Base-by-base conservation (phyloP, 306 rosid genomes). In the Malus sylvestris region DNA sequence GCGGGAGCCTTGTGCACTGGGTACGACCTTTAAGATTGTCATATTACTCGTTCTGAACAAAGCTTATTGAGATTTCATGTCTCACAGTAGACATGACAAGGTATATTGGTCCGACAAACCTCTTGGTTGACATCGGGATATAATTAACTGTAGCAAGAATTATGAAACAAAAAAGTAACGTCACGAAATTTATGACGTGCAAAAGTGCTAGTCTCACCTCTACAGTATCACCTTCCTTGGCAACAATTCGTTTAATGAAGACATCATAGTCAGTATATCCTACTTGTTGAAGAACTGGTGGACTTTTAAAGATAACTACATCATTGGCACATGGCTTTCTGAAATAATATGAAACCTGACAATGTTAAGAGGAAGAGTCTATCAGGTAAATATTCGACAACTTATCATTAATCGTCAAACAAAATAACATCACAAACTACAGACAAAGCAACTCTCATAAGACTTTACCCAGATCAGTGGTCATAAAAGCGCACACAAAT, bases 201-300 rank as follows among this genome's bases (percentile, higher is more conserved):
- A 23, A 45, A 55, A 38, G 70, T 65, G 70, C 57, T 27, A 57
- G 27, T 66, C 87, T 70, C 78, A 95, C 99, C 98, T 95, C 98
- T 62, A 95, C 97, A 42, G 76, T 74, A 79, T 96, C 99, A 70
- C 99, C 99, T 86, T 66, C 97, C 85, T 87, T 90, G 62, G 98
- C 99, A 81, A 96, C 91, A 65, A 96, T 63, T 76, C 99, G 88
- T 85, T 96, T 96, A 74, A 96, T 92, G 75, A 96, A 96, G 65
- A 96, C 98, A 82, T 96, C 99, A 42, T 89, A 89, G 69, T 92
- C 92, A 1, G 98, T 82, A 67, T 96, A 96, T 83, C 98, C 98
- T 79, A 88, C 99, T 86, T 91, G 89, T 81, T 96, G 99, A 78
- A 96, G 99, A 4, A 89, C 96, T 2, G 98, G 99, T 74, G 99